phyloP scores from a whole-genome alignment of 345 rosid species.

The Cardiospermum halicacabum region DNA sequence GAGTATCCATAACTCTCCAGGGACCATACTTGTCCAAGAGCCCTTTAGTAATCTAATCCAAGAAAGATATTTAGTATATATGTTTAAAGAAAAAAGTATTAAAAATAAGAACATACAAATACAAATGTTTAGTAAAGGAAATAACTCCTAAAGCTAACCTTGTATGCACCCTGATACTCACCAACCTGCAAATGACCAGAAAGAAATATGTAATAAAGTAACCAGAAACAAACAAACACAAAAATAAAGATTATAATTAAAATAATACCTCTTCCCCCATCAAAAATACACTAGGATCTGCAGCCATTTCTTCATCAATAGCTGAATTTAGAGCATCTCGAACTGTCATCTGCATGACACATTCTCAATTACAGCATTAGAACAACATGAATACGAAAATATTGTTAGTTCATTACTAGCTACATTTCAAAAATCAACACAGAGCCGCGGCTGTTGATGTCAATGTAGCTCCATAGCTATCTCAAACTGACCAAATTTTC shows the following conservation, averaged over 20 bases:
- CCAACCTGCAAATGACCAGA: conserved; percentile 60
- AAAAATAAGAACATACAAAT: conserved; percentile 4
- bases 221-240: not conserved
- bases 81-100: not conserved
- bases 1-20: conserved; percentile 88
- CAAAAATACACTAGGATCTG: conserved; percentile 80
- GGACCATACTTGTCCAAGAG: conserved; percentile 89
- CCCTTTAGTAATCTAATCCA: conserved; percentile 60
- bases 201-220: not conserved
- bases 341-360: conserved; percentile 52
- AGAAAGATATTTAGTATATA: not conserved
- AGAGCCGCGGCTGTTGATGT: not conserved
- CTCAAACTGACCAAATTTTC: not conserved
- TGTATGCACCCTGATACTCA: conserved; percentile 97
- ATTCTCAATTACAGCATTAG: not conserved
- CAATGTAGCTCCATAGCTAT: not conserved
- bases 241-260: not conserved
- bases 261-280: conserved; percentile 92
- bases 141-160: conserved; percentile 33
- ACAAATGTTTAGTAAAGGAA: not conserved
- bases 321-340: conserved; percentile 86
- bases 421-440: not conserved
- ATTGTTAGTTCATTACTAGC: not conserved
- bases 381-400: not conserved
- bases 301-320: conserved; percentile 92